Evolutionary conservation across 768 basidiomycete species (phyloP).

Genomic region (Boletus patriciae): DNA sequence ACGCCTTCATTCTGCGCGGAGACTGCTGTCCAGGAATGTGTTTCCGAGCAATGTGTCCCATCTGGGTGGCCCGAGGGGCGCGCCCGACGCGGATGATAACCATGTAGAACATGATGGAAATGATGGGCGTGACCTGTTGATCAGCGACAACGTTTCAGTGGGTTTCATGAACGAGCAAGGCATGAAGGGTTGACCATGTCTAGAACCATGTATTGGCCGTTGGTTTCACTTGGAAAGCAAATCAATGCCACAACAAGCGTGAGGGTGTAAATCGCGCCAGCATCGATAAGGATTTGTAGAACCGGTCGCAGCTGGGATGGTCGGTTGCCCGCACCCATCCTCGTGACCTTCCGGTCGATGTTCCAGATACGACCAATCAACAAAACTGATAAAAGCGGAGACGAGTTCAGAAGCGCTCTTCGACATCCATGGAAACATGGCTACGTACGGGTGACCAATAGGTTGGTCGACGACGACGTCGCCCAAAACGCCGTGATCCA

Average conservation of each 20-base stretch:
- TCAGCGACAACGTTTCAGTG: neutral
- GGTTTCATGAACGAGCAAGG: neutral
- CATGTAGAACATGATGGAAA: neutral
- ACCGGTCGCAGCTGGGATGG: neutral
- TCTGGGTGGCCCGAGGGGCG: no score
- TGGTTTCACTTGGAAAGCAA: neutral
- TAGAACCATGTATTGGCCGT: neutral
- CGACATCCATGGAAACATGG: neutral
- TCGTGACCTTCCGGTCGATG: constrained; percentile 21
- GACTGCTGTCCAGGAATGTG: neutral
- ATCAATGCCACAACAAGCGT: neutral
- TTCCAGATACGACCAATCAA: constrained; percentile 29
- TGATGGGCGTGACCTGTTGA: neutral
- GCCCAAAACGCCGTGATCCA: constrained; percentile 38
- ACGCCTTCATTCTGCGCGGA: neutral
- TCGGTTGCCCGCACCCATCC: no score
- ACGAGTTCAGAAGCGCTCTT: neutral
- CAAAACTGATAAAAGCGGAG: constrained; percentile 10
- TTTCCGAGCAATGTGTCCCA: no score
- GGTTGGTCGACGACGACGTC: constrained; percentile 22
- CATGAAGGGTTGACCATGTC: neutral
- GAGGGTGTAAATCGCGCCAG: neutral
- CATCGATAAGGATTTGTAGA: neutral
- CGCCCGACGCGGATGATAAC: neutral
- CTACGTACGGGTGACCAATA: constrained; percentile 28